Evolutionary conservation across 1,139 yeast species (phyloP), one percentile per base, ranked within the genome.

Genomic region (Saccharomyces hybrid): DNA sequence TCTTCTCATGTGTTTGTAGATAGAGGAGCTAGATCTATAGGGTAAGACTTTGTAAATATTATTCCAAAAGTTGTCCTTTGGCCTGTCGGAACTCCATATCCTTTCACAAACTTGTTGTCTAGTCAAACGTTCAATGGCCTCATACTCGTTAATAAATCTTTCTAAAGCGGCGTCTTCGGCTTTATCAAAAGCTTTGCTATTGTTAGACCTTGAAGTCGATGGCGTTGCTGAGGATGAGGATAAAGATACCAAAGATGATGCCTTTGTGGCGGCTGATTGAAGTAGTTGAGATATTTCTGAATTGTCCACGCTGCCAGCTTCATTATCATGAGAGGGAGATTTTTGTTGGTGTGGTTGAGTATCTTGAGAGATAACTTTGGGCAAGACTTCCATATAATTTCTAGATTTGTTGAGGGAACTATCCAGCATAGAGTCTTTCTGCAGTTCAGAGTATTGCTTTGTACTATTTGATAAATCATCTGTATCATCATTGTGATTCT

Each of bases 1-100:
- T 65, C 98, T 78, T 63, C 96, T 78, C 11, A 91, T 95, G 68
- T 91, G 97, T 69, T 91, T 91, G 72, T 91, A 91, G 6, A 91
- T 83, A 11, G 95, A 85, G 0, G 96, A 95, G 51, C 96, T 75
- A 0, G 96, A 83, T 65, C 97, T 77, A 60, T 85, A 81, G 0
- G 96, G 96, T 50, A 91, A 71, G 0, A 88, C 91, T 52, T 81
- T 78, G 49, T 90, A 84, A 25, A 90, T 73, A 32, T 80, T 76
- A 59, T 87, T 95, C 98, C 98, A 91, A 64, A 91, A 89, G 61
- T 81, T 84, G 70, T 90, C 97, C 70, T 88, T 88, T 59, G 82
- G 83, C 27, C 96, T 78, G 59, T 86, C 93, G 59, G 82, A 82
- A 5, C 91, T 76, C 98, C 98, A 91, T 41, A 91, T 88, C 48